phyloP scores from a whole-genome alignment of 345 rosid genomes.

The Rhizophora apiculata region DNA sequence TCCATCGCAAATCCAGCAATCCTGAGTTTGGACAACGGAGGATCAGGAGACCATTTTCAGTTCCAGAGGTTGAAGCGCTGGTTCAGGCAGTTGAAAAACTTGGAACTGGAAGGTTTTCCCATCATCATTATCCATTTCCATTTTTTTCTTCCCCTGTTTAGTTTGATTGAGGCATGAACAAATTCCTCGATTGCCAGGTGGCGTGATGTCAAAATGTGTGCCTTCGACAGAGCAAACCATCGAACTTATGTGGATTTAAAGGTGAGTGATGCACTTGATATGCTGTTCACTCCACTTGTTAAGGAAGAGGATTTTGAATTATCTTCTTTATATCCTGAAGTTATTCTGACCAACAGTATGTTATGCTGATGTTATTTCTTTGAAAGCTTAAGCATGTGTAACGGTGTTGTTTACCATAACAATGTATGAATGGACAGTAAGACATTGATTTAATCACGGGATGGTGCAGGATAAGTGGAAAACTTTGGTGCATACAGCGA shows the following conservation, averaged over 20 bases:
- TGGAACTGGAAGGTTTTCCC: constrained; percentile 36
- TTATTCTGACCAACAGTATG: too few species aligned
- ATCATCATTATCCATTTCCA: not conserved
- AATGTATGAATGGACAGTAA: too few species aligned
- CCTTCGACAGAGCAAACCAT: constrained; percentile 33
- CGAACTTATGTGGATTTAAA: constrained; percentile 34
- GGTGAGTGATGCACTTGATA: constrained; percentile 16
- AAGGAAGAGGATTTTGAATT: too few species aligned
- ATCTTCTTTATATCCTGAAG: too few species aligned
- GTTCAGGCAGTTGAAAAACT: constrained; percentile 37
- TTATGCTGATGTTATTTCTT: too few species aligned
- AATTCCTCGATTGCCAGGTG: constrained; percentile 17
- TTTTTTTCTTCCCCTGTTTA: too few species aligned
- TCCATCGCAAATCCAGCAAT: constrained; percentile 17
- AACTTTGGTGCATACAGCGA: constrained; percentile 33
- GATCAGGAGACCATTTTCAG: constrained; percentile 33
- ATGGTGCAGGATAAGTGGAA: constrained; percentile 33
- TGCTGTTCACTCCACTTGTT: not conserved
- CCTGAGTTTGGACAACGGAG: constrained; percentile 24
- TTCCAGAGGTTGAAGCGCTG: constrained; percentile 31
- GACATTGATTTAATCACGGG: too few species aligned
- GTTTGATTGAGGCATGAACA: too few species aligned
- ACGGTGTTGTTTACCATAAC: too few species aligned
- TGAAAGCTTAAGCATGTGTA: too few species aligned
- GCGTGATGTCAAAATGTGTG: constrained; percentile 30